Evolutionary conservation across 306 rosid species (phyloP), one percentile per base, ranked within the genome.

Genomic region (Coriaria nepalensis): DNA sequence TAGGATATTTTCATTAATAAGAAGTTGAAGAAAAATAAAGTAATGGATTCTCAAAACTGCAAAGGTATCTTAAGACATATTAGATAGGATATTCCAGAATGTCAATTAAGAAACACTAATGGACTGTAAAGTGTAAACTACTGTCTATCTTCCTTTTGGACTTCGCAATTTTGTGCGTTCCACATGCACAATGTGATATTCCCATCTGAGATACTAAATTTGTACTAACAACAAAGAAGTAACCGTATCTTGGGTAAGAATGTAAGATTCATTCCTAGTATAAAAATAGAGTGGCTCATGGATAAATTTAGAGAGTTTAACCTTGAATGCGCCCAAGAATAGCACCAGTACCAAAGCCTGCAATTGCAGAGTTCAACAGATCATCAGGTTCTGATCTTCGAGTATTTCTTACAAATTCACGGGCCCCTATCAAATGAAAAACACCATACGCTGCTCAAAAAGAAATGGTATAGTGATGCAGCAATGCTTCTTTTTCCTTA

Each of bases 301-400:
- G 63, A 76, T 15, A 33, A 53, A n/a, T n/a, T n/a, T n/a, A n/a
- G n/a, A n/a, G n/a, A n/a, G 68, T 52, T 50, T 57, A 55, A 90
- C 98, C 93, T 64, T 90, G 86, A 38, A 90, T 67, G 49, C 92
- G 98, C 34, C 98, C 98, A 8, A 85, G 85, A 65, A 90, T 48
- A 57, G 87, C 85, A 69, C 98, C 98, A 14, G 78, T 77, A 36
- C 88, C 93, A 52, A 85, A 73, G 45, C 96, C 98, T 0, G 96
- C 98, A 44, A 77, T 57, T 9, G 72, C 86, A 43, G 94, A 85
- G 72, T 73, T 82, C 56, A 69, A 52, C 37, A 81, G 69, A 60
- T 90, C 96, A 50, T 77, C 81, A 12, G 78, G 79, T 54, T 81
- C 87, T 36, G 94, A 77, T 67, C 80, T 75, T 55, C 94, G 78